These are phyloP conservation scores for Pythium biforme DNA, from an alignment of 352 stramenopile genomes.

Conservation along the genomic window DNA sequence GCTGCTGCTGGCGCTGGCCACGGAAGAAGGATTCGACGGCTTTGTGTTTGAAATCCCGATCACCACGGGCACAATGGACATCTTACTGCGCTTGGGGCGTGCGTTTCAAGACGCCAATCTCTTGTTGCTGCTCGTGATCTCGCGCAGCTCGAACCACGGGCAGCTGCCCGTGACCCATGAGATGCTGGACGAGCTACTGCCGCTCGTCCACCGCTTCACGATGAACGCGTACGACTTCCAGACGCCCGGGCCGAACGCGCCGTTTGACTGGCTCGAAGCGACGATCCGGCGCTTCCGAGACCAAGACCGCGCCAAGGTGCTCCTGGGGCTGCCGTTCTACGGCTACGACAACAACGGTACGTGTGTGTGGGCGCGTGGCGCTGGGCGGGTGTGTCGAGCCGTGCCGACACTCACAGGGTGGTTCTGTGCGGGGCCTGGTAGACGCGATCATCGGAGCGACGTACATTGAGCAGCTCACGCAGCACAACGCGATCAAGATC, in stretches of 20 bases:
- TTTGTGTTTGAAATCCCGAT: slow-evolving; percentile 81
- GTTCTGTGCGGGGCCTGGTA: neutral
- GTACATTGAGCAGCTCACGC: slow-evolving; percentile 24
- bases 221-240: slow-evolving; percentile 84
- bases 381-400: too few relatives aligned
- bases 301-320: slow-evolving; percentile 50
- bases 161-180: slow-evolving; percentile 52
- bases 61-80: slow-evolving; percentile 50
- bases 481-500: slow-evolving; percentile 14
- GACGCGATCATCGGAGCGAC: slow-evolving; percentile 27
- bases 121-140: slow-evolving; percentile 65
- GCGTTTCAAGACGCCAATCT: slow-evolving; percentile 48
- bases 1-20: slow-evolving; percentile 40
- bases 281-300: slow-evolving; percentile 51
- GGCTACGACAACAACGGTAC: slow-evolving; percentile 73
- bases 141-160: slow-evolving; percentile 52
- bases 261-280: slow-evolving; percentile 59
- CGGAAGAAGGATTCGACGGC: slow-evolving; percentile 56
- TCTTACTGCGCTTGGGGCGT: slow-evolving; percentile 55
- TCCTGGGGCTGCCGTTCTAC: slow-evolving; percentile 80
- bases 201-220: slow-evolving; percentile 72
- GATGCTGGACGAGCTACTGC: slow-evolving; percentile 52
- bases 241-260: slow-evolving; percentile 61
- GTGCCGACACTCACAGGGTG: too few relatives aligned
- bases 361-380: neutral